Percentiles rank a stretch among this genome's conserved stretches.
These are phyloP conservation scores for Mitragyna speciosa DNA, from an alignment of 257 asterid genomes.

Conservation along the genomic window DNA sequence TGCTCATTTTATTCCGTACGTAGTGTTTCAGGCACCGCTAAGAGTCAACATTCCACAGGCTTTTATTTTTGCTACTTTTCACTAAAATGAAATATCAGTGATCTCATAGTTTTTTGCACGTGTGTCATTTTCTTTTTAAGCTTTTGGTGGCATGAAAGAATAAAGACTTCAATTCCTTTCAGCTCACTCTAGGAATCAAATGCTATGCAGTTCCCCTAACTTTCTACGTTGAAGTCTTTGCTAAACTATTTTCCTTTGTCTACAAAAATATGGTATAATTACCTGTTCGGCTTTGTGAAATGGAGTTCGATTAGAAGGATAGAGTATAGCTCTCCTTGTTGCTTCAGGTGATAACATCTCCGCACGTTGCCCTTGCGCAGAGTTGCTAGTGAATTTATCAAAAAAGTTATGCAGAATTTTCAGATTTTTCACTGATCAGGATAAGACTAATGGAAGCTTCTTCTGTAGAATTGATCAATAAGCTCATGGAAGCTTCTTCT, in stretches of 20 bases:
- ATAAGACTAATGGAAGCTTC: not conserved
- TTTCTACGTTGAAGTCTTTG: not conserved
- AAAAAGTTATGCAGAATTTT: no score
- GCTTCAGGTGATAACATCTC: not conserved
- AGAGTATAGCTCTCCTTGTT: no score
- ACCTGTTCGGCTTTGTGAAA: no score
- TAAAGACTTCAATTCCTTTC: not conserved
- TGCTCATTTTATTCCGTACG: not conserved
- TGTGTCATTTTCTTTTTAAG: not conserved
- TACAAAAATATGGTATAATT: no score
- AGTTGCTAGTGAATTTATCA: not conserved
- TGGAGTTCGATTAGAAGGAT: no score
- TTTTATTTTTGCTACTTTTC: not conserved
- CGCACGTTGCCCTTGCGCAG: not conserved
- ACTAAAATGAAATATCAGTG: not conserved
- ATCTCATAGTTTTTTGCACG: not conserved
- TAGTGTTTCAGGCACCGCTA: not conserved
- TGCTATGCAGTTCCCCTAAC: not conserved
- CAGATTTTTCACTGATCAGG: not conserved
- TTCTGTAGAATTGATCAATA: slow-evolving; percentile 2
- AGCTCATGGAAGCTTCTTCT: not conserved
- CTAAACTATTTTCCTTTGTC: not conserved
- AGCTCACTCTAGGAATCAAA: not conserved
- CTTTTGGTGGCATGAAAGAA: not conserved
- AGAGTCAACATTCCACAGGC: not conserved